Base-by-base conservation (phyloP, 1,139 yeast species). In the Meyerozyma carpophila region DNA sequence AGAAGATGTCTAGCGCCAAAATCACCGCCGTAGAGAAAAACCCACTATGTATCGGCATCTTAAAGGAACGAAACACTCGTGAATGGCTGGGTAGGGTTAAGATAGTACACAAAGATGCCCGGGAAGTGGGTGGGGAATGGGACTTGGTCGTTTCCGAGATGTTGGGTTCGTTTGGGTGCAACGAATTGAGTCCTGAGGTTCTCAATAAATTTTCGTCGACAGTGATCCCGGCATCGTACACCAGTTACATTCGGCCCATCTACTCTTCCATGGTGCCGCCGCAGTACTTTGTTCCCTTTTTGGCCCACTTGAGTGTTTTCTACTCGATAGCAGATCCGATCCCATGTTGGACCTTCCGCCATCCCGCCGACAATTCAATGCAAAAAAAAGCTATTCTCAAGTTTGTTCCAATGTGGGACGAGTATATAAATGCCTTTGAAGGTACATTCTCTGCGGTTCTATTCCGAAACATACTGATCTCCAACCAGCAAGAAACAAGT, bases 121-220 rank as follows among this genome's bases (percentile, higher is more conserved):
- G 90, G 26, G 48, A 54, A 3, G 68, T 6, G 45, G 49, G 39
- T 54, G 49, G 18, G 63, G 64, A 29, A 70, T 74, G 42, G 26
- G 76, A 85, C 54, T 57, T 90, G 38, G 74, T 90, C 11, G 72
- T 91, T 1, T 84, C 95, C 37, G 98, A 91, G 58, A 67, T 91
- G 27, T 62, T 91, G 25, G 97, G 97, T 2, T 87, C 96, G 6
- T 84, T 90, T 65, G 97, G 95, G 1, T 93, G 94, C 60, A 91
- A 91, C 60, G 98, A 91, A 58, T 69, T 87, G 13, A 75, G 88
- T 11, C 97, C 97, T 0, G 98, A 91, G 57, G 83, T 94, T 46
- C 53, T 82, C 5, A 53, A 58, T 20, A 36, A 38, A 9, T 41
- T 47, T 10, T 41, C 32, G 6, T 37, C 28, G 1, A 61, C 78